phyloP scores from a whole-genome alignment of 257 asterid genomes.

The Solanum bulbocastanum region DNA sequence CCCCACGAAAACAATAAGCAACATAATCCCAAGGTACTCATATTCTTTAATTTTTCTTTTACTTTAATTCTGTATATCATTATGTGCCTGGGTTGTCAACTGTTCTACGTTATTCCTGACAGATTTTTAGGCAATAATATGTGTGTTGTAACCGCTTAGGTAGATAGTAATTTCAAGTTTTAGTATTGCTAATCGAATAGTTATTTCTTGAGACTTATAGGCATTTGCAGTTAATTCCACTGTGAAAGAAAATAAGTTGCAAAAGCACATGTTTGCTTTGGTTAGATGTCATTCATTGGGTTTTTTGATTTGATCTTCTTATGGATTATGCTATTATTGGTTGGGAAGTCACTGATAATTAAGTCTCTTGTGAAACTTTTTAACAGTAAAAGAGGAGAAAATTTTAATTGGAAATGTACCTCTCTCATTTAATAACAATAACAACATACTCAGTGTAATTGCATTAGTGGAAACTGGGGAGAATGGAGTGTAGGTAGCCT shows the following conservation, averaged over 20 bases:
- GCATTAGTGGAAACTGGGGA: not conserved
- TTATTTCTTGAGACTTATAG: constrained; percentile 7
- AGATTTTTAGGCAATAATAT: not conserved
- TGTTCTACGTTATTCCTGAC: not conserved
- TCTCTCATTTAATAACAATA: not conserved
- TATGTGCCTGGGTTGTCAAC: too few species aligned
- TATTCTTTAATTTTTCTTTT: not conserved
- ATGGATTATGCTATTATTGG: constrained; percentile 31
- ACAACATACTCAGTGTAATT: not conserved
- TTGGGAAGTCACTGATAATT: constrained; percentile 83
- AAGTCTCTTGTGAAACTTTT: constrained; percentile 36
- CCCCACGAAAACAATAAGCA: constrained; percentile 31
- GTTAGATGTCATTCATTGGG: not conserved
- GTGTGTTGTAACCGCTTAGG: not conserved
- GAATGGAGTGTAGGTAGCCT: not conserved
- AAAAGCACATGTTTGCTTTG: constrained; percentile 8
- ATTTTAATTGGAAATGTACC: not conserved
- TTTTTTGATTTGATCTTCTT: not conserved
- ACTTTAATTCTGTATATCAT: not conserved
- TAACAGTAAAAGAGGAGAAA: not conserved
- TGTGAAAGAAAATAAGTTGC: constrained; percentile 73
- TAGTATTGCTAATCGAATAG: not conserved
- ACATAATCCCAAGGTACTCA: constrained; percentile 23
- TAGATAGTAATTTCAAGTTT: not conserved
- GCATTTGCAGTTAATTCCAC: constrained; percentile 72